Base-by-base conservation (phyloP, 306 rosid genomes). In the Cicer pinnatifidum region DNA sequence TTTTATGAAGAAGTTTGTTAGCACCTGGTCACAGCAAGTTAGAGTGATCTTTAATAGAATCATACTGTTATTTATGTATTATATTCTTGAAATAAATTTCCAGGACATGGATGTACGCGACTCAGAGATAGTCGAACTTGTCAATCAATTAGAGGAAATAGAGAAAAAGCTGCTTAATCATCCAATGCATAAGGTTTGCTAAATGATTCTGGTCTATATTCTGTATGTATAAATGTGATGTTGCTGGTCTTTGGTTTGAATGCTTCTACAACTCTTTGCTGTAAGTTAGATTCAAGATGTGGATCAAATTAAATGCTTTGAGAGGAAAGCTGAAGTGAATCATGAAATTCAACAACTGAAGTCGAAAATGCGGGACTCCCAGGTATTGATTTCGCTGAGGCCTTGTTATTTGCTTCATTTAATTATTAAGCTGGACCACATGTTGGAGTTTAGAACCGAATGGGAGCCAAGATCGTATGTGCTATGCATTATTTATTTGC, bases 281-380 rank as follows among this genome's bases (percentile, higher is more conserved):
- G 47, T 48, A 33, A 65, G 66, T 58, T 82, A 94, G 99, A 86
- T 87, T 50, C 95, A 86, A 82, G 90, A 94, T 11, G 85, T 88
- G 78, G 90, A 89, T 60, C 99, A 94, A 74, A 89, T 94, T 40
- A 91, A 87, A 84, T 73, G 87, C 84, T 94, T 89, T 79, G 96
- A 89, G 87, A 86, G 95, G 90, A 94, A 94, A 83, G 99, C 99
- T 54, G 99, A 89, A 78, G 96, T 79, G 82, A 90, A 87, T 85
- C 96, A 94, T 85, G 96, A 94, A 85, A 88, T 94, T 79, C 99
- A 94, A 83, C 94, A 78, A 74, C 88, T 94, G 43, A 91, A 87
- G 87, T 61, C 95, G 28, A 94, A 94, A 82, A 94, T 94, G 97
- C 88, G 99, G 66, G 99, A 94, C 75, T 94, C 96, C 39, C 99